These are phyloP conservation scores for Acanthamoeba royreba DNA, from an alignment of 208 protist species.

Conservation along the genomic window DNA sequence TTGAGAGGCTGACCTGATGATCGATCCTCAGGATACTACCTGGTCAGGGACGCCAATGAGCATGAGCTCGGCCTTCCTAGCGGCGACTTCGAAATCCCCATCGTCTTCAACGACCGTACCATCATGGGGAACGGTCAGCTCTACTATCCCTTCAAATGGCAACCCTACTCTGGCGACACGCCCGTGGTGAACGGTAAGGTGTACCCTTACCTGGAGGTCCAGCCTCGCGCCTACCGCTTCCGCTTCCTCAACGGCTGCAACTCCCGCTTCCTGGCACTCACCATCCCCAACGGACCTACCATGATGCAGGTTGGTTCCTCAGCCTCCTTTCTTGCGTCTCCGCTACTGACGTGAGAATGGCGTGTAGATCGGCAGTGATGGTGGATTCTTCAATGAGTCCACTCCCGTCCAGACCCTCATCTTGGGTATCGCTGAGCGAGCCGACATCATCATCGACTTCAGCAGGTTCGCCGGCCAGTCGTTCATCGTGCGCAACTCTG, in stretches of 20 bases:
- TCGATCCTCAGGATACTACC: background rate
- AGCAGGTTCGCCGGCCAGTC: background rate
- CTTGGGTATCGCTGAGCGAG: background rate
- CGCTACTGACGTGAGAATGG: background rate
- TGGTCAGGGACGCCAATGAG: background rate
- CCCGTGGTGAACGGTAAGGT: background rate
- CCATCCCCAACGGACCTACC: background rate
- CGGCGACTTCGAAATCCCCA: background rate
- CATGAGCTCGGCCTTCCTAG: background rate
- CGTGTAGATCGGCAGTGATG: background rate
- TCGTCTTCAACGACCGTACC: background rate
- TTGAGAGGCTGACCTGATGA: too few species aligned
- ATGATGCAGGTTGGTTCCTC: background rate
- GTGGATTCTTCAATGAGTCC: background rate
- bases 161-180: background rate
- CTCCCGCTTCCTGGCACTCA: background rate
- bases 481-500: background rate
- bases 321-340: background rate
- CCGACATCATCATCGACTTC: slow-evolving; percentile 28
- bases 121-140: background rate
- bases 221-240: slow-evolving; percentile 3
- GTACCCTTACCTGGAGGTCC: slow-evolving; percentile 16
- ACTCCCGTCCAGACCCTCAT: background rate
- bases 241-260: slow-evolving; percentile 37
- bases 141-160: background rate